Evolutionary conservation across 2,329 filamentous ascomycete species (phyloP).

Genomic region (Colletotrichum simmondsii): DNA sequence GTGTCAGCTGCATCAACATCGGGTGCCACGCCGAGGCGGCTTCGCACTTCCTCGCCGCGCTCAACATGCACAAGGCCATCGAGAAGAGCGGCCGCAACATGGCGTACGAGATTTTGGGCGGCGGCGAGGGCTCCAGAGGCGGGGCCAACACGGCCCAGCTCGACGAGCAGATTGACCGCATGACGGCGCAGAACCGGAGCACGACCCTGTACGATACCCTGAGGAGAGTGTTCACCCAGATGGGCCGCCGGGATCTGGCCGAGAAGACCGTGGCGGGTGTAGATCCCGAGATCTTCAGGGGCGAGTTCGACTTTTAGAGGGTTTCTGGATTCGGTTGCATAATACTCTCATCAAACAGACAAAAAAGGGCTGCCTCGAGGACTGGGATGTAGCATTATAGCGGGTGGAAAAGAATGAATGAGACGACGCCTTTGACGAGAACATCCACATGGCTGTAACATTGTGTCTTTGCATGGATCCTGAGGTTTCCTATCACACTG

Average conservation of each 20-base stretch:
- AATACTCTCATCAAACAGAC: background rate
- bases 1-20: constrained; percentile 97
- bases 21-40: constrained; percentile 94
- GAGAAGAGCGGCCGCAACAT: constrained; percentile 86
- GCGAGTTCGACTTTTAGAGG: constrained; percentile 84
- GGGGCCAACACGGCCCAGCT: constrained; percentile 57
- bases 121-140: constrained; percentile 46
- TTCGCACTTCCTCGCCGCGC: constrained; percentile 88
- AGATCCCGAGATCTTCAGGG: constrained; percentile 88
- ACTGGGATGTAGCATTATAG: background rate
- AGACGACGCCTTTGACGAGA: background rate
- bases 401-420: background rate
- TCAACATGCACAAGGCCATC: constrained; percentile 95
- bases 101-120: constrained; percentile 82
- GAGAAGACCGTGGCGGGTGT: constrained; percentile 91
- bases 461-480: background rate
- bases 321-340: background rate
- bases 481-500: no score
- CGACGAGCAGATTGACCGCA: constrained; percentile 83
- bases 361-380: background rate
- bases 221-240: constrained; percentile 93
- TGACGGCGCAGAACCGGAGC: constrained; percentile 95
- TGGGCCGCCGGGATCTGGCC: constrained; percentile 88
- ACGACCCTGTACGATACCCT: constrained; percentile 97
- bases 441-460: background rate